These are phyloP conservation scores for Diaporthe vaccinii DNA, from an alignment of 2,329 filamentous ascomycete genomes.

Conservation along the genomic window DNA sequence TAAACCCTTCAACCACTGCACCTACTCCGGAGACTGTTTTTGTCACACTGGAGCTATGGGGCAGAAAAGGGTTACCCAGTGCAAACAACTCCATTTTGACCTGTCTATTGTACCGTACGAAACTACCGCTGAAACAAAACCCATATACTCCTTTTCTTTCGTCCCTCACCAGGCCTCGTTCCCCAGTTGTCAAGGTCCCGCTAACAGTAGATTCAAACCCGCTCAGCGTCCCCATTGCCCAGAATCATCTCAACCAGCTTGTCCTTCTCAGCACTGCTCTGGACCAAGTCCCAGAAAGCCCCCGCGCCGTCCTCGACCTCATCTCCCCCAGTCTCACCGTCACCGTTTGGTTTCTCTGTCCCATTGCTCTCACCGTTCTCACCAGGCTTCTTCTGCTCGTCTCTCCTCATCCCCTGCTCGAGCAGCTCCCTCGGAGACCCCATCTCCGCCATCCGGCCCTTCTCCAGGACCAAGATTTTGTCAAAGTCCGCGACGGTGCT, in stretches of 20 bases:
- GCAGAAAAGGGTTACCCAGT: neutral
- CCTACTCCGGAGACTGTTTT: no score
- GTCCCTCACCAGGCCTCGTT: neutral
- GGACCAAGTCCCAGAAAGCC: constrained; percentile 49
- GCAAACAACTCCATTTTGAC: neutral
- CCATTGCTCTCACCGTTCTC: constrained; percentile 16
- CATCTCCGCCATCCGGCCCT: constrained; percentile 61
- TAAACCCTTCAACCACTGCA: neutral
- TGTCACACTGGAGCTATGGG: neutral
- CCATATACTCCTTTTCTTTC: neutral
- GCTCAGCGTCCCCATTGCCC: constrained; percentile 39
- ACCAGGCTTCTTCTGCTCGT: constrained; percentile 33
- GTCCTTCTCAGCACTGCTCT: constrained; percentile 49
- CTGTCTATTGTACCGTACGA: neutral
- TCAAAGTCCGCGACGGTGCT: constrained; percentile 66
- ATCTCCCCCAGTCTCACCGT: constrained; percentile 21
- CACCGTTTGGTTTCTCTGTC: constrained; percentile 32
- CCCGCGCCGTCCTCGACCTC: constrained; percentile 43
- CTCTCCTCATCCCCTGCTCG: constrained; percentile 51
- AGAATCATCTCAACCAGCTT: constrained; percentile 49
- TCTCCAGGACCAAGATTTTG: constrained; percentile 62
- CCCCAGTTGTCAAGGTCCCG: neutral
- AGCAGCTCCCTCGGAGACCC: constrained; percentile 56
- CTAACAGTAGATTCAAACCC: neutral
- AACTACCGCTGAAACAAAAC: neutral